A percentile compares a stretch with the other conserved stretches of the same genome.
Conservation (phyloP, 2,329 filamentous ascomycete genomes). For the Huntiella savannae region DNA sequence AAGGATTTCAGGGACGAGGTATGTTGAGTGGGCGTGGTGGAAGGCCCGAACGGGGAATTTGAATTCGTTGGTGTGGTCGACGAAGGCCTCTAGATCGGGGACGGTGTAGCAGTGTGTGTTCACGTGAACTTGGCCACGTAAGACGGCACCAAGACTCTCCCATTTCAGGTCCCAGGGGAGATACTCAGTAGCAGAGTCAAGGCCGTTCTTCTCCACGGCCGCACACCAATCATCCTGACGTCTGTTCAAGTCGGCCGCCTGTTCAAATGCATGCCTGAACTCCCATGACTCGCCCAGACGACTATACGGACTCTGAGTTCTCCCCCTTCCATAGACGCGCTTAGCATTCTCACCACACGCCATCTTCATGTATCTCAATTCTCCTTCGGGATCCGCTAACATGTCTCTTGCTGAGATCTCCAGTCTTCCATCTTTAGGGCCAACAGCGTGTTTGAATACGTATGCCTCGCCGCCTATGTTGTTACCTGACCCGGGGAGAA, state of each 20-base stretch:
- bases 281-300: slow-evolving; percentile 51
- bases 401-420: slow-evolving; percentile 45
- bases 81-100: slow-evolving; percentile 48
- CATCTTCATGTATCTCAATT: slow-evolving; percentile 59
- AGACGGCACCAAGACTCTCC: slow-evolving; percentile 42
- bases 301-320: slow-evolving; percentile 35
- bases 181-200: slow-evolving; percentile 33
- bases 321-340: slow-evolving; percentile 35
- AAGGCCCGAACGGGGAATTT: slow-evolving; percentile 47
- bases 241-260: slow-evolving; percentile 35
- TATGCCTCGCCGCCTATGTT: slow-evolving; percentile 56
- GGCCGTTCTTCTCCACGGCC: slow-evolving; percentile 30
- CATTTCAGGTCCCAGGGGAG: slow-evolving; percentile 43
- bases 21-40: slow-evolving; percentile 51
- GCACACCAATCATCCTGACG: slow-evolving; percentile 51
- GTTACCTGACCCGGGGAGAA: slow-evolving; percentile 51
- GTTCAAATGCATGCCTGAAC: slow-evolving; percentile 48
- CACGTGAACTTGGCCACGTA: slow-evolving; percentile 48
- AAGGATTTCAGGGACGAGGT: slow-evolving; percentile 44
- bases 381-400: slow-evolving; percentile 44
- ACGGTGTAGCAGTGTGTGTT: slow-evolving; percentile 57
- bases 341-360: slow-evolving; percentile 56
- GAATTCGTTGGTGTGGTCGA: slow-evolving; percentile 55
- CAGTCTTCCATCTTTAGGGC: slow-evolving; percentile 35
- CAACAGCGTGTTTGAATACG: slow-evolving; percentile 48